These are phyloP conservation scores for Stereum hirsutum DNA, from an alignment of 1,284 basidiomycete species.

Conservation along the genomic window DNA sequence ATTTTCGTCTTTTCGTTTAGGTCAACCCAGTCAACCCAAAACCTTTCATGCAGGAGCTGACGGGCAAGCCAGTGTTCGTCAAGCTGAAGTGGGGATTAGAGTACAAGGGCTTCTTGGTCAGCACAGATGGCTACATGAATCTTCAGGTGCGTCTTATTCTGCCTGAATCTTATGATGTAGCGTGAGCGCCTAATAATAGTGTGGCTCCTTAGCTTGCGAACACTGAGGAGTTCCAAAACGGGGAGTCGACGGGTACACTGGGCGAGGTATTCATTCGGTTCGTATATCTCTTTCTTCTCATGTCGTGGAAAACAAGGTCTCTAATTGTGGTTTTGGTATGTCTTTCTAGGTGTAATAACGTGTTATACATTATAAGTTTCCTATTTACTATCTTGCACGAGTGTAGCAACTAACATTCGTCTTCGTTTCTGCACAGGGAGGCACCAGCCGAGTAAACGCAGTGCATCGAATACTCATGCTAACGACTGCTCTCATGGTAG, in stretches of 20 bases:
- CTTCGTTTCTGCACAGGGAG: conserved; percentile 50
- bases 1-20: no score
- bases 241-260: conserved; percentile 89
- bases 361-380: conserved; percentile 84
- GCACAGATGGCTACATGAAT: conserved; percentile 99
- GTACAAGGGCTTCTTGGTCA: conserved; percentile 98
- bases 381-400: conserved; percentile 8
- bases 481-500: no score
- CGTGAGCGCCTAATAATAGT: conserved; percentile 4
- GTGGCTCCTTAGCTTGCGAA: conserved; percentile 69
- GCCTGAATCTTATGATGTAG: conserved; percentile 3
- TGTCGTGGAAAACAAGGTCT: conserved; percentile 6
- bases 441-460: conserved; percentile 42
- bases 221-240: conserved; percentile 97
- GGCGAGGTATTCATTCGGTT: conserved; percentile 98
- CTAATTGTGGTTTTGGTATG: no score
- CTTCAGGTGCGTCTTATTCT: conserved; percentile 63
- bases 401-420: conserved; percentile 18
- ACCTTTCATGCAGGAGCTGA: conserved; percentile 97
- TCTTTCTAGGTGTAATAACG: conserved; percentile 70
- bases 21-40: conserved; percentile 96
- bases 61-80: conserved; percentile 94
- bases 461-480: no score
- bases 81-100: conserved; percentile 98
- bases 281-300: conserved; percentile 17